phyloP scores from a whole-genome alignment of 257 asterid species.

The Forsythia viridissima region DNA sequence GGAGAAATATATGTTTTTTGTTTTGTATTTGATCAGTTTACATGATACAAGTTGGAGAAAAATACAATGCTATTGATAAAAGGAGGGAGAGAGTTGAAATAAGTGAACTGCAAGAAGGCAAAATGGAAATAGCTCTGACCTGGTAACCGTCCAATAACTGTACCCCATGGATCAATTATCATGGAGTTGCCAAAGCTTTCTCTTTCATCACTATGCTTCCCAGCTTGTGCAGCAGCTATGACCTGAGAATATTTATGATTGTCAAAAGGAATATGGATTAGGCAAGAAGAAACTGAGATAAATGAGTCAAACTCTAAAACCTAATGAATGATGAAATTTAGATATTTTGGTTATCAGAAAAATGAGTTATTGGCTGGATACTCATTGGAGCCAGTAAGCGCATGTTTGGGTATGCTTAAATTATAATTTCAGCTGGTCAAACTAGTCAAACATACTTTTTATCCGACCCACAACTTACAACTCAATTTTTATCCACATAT shows the following conservation, averaged over 20 bases:
- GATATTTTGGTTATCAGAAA: not conserved
- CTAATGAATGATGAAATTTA: conserved; percentile 1
- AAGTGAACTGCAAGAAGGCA: not conserved
- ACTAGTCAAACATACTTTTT: no score
- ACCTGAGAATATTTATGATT: conserved; percentile 35
- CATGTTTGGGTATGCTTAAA: no score
- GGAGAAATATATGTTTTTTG: not conserved
- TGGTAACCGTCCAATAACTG: conserved; percentile 59
- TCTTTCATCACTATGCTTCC: conserved; percentile 75
- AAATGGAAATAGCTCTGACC: conserved; percentile 31
- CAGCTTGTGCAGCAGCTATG: conserved; percentile 94
- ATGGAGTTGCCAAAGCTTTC: conserved; percentile 85
- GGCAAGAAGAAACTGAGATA: not conserved
- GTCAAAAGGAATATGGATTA: not conserved
- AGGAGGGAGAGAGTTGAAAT: not conserved
- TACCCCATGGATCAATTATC: conserved; percentile 97
- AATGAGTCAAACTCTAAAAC: not conserved
- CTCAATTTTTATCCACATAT: no score
- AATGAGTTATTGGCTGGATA: not conserved
- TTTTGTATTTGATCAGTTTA: not conserved
- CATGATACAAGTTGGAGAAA: not conserved
- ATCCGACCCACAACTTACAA: no score
- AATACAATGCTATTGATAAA: not conserved
- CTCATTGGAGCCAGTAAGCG: not conserved
- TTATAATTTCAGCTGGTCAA: no score